Conservation (phyloP, 106 monocot genomes). For the Alisma plantagoaquatica region DNA sequence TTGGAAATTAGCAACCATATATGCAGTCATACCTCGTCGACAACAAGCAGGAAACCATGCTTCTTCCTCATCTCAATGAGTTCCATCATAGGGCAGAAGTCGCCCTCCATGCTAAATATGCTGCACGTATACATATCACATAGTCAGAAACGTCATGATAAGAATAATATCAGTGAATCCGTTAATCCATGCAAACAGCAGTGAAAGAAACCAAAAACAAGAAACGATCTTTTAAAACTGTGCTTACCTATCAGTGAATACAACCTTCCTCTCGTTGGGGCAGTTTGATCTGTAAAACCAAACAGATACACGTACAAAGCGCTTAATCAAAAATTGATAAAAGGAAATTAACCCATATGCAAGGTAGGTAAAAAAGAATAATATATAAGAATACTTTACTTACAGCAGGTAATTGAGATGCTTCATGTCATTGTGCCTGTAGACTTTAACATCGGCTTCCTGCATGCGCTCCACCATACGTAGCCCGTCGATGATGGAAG, state of each 20-base stretch:
- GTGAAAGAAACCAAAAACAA: not conserved
- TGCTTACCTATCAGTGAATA: conserved; percentile 4
- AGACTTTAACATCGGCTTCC: not conserved
- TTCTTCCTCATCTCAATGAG: not conserved
- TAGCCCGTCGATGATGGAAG: conserved; percentile 3
- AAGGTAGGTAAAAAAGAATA: too few relatives aligned
- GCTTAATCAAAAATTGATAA: too few relatives aligned
- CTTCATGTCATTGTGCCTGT: too few relatives aligned
- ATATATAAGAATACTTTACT: too few relatives aligned
- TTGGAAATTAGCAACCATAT: too few relatives aligned
- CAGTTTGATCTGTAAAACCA: not conserved
- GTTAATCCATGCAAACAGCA: not conserved
- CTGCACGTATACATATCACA: too few relatives aligned
- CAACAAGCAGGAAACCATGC: not conserved
- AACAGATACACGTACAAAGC: too few relatives aligned
- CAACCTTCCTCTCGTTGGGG: conserved; percentile 1
- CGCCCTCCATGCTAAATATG: too few relatives aligned
- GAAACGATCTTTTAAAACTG: not conserved
- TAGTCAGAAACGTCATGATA: too few relatives aligned
- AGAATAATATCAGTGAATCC: too few relatives aligned
- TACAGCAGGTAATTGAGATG: not conserved
- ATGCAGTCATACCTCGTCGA: conserved; percentile 5
- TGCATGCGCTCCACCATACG: not conserved
- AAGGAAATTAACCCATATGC: too few relatives aligned
- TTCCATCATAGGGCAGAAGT: not conserved